A percentile compares a stretch with the other conserved stretches of the same genome.
Evolutionary conservation across 768 basidiomycete species (phyloP).

Genomic region (Amyloporia xantha): DNA sequence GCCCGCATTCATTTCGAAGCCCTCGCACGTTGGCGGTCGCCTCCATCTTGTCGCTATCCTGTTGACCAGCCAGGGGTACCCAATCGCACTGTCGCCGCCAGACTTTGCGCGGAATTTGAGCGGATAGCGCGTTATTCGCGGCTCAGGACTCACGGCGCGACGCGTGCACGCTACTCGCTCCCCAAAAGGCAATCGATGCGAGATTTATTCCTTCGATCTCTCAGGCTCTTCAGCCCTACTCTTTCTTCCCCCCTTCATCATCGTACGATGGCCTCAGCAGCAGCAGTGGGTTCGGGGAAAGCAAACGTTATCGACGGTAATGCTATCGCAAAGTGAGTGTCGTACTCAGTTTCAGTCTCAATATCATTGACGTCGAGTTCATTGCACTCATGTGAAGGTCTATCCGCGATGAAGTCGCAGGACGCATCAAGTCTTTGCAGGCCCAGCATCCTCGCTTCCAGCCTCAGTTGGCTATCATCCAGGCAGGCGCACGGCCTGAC

Average conservation of each 20-base stretch:
- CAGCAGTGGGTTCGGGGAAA: conserved; percentile 19
- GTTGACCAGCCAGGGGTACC: neutral
- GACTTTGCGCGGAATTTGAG: neutral
- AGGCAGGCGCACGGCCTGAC: conserved; percentile 89
- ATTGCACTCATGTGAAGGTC: conserved; percentile 46
- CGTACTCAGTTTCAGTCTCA: too few relatives aligned
- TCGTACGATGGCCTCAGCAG: conserved; percentile 22
- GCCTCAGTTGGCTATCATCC: conserved; percentile 86
- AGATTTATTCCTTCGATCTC: conserved; percentile 9
- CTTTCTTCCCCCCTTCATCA: conserved; percentile 16
- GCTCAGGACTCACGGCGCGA: conserved; percentile 3
- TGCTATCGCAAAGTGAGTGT: conserved; percentile 70
- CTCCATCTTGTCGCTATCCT: neutral
- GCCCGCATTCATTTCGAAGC: neutral
- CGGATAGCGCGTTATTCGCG: neutral
- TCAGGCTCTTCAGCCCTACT: conserved; percentile 7
- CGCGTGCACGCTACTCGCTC: conserved; percentile 15
- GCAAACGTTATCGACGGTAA: conserved; percentile 77
- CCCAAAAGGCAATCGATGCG: conserved; percentile 21
- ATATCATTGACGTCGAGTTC: too few relatives aligned
- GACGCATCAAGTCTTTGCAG: conserved; percentile 58
- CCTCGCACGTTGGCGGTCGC: neutral
- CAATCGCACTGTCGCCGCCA: neutral
- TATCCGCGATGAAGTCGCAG: conserved; percentile 71
- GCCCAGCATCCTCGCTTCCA: conserved; percentile 79